A percentile compares a stretch with the other conserved stretches of the same genome.
Conservation (phyloP, 2,329 filamentous ascomycete genomes). For the Exophiala dermatitidis region DNA sequence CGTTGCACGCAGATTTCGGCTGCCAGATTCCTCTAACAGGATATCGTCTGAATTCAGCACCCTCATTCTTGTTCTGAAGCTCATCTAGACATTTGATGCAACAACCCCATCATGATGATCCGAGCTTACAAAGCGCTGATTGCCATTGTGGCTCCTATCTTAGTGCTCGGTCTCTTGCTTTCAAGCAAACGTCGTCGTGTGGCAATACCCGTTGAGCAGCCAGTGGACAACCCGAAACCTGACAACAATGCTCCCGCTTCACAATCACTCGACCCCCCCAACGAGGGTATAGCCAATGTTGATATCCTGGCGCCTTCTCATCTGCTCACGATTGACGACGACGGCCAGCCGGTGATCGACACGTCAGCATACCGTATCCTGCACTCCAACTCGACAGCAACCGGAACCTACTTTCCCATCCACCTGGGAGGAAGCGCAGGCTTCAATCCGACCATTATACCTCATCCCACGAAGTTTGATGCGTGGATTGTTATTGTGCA, state of each 20-base stretch:
- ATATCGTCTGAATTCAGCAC: too few species aligned
- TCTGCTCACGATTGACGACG: slow-evolving; percentile 1
- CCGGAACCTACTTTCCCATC: slow-evolving; percentile 45
- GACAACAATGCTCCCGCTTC: neutral
- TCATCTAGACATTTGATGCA: too few species aligned
- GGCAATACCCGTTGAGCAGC: neutral
- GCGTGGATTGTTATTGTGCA: slow-evolving; percentile 49
- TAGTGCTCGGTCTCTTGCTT: neutral
- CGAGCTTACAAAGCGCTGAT: neutral
- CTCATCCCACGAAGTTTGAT: slow-evolving; percentile 44
- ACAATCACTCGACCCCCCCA: neutral
- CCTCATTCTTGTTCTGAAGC: too few species aligned
- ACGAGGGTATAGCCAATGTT: neutral
- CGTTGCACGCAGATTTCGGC: too few species aligned
- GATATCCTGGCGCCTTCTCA: slow-evolving; percentile 1
- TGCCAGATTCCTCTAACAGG: too few species aligned
- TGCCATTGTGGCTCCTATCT: neutral
- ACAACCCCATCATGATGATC: neutral
- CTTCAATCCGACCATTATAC: slow-evolving; percentile 52
- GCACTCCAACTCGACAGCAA: slow-evolving; percentile 41
- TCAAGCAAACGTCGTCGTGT: neutral
- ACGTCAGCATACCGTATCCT: slow-evolving; percentile 30
- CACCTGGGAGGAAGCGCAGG: slow-evolving; percentile 37
- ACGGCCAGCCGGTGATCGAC: slow-evolving; percentile 1
- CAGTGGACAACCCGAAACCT: neutral